Evolutionary conservation across 1,139 yeast genomes (phyloP), one percentile per base, ranked within the genome.

Genomic region (Spathaspora sp.): DNA sequence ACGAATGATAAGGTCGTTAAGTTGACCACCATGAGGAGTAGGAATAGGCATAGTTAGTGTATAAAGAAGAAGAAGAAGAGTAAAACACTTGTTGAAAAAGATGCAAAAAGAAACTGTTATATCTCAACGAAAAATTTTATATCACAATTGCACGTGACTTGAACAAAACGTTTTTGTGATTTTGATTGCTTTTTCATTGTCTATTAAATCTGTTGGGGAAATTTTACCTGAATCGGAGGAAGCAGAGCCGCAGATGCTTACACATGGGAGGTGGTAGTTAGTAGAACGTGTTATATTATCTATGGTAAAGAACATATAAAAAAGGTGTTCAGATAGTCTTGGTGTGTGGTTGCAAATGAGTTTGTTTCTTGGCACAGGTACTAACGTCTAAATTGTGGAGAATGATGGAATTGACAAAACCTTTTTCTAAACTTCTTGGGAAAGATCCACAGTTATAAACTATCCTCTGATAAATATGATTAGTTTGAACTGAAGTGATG

Each of bases 1-100:
- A 67, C 98, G 85, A 47, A 83, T 81, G 49, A 90, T 77, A 52
- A 91, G 79, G 65, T 91, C 98, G 70, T 90, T 86, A 56, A 91
- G 81, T 49, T 74, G 72, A 60, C 96, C 97, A 64, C 97, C 97
- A 78, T 90, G 97, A 52, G 97, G 96, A 60, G 81, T 72, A 50
- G 93, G 89, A 86, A 89, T 86, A 47, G 76, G 75, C 75, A 70
- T 10, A 11, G 37, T 25, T 20, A 9, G 10, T 29, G 8, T 38
- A 16, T 3, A 24, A 13, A 23, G n/a, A 38, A 27, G 10, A 37
- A 24, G 37, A 41, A 27, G 26, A 38, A 39, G 38, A 16, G 20
- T 31, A 29, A 7, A 20, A 4, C n/a, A 9, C 5, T n/a, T 10
- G 6, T 10, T 27, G 27, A 31, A 11, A 38, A 25, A 20, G 23